phyloP scores from a whole-genome alignment of 257 asterid species.

The Galeopsis tetrahit region DNA sequence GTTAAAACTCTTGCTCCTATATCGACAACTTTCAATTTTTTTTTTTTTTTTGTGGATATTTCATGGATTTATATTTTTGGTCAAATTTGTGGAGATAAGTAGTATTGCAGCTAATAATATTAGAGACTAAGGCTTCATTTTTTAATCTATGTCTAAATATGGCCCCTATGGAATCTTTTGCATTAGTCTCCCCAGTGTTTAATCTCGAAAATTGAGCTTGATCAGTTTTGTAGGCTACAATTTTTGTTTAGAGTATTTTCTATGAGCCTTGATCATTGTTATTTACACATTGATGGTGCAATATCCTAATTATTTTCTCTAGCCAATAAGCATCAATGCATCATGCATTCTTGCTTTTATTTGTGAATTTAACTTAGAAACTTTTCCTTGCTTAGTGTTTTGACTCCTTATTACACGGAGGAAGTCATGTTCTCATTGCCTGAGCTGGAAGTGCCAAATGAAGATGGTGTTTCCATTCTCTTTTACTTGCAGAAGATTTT shows the following conservation, averaged over 20 bases:
- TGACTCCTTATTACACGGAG: conserved; percentile 92
- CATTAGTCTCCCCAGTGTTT: neutral
- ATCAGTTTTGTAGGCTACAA: conserved; percentile 10
- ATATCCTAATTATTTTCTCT: neutral
- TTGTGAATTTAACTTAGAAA: conserved; percentile 16
- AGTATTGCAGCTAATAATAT: neutral
- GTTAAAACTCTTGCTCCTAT: neutral
- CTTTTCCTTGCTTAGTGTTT: conserved; percentile 56
- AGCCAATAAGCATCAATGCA: conserved; percentile 3
- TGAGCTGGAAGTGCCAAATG: conserved; percentile 83
- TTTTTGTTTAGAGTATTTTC: neutral
- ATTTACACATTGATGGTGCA: conserved; percentile 7
- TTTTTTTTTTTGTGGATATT: neutral
- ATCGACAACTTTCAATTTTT: neutral
- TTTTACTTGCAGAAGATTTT: conserved; percentile 89
- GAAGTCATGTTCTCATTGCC: conserved; percentile 87
- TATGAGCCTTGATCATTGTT: neutral
- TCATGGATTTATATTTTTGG: neutral
- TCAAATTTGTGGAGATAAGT: neutral
- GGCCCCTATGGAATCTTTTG: neutral
- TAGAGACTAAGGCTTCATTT: neutral
- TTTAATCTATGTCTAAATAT: neutral
- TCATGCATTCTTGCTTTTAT: neutral
- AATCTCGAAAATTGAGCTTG: neutral
- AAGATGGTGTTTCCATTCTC: conserved; percentile 91